Evolutionary conservation across 2,329 filamentous ascomycete species (phyloP).

Genomic region (Dactylellina cionopaga): DNA sequence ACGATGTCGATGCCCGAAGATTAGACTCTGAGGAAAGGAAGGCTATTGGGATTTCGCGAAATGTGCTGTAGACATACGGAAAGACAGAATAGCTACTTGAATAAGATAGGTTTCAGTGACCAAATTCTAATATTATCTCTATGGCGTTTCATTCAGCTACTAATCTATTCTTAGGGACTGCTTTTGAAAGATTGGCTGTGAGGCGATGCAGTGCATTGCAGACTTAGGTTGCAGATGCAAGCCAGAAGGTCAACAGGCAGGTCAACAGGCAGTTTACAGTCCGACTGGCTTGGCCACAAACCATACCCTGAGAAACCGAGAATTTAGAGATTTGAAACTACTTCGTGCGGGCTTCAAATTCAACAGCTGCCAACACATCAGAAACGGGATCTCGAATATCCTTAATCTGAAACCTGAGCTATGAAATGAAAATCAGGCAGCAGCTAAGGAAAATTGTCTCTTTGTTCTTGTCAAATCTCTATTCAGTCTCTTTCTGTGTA

Average conservation of each 20-base stretch:
- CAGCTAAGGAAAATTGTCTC: constrained; percentile 2
- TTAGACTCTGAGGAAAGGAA: background rate
- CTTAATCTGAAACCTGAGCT: constrained; percentile 51
- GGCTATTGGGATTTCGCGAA: constrained; percentile 28
- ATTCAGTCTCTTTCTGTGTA: constrained; percentile 1
- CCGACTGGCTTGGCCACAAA: no score
- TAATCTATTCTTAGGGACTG: constrained; percentile 27
- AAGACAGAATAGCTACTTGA: no score
- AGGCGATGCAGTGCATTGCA: constrained; percentile 33
- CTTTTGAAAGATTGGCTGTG: background rate
- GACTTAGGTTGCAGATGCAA: background rate
- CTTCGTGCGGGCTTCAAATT: no score
- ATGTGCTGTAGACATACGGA: no score
- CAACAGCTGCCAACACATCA: constrained; percentile 29
- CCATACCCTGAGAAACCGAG: no score
- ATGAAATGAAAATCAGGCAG: constrained; percentile 52
- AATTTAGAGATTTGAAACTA: constrained; percentile 3
- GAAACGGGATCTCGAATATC: constrained; percentile 34
- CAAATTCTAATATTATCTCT: no score
- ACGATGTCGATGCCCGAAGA: background rate
- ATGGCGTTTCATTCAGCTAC: constrained; percentile 6
- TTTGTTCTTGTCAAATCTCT: background rate
- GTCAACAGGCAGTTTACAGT: no score
- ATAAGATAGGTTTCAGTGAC: no score
- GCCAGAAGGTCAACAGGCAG: background rate